phyloP scores from a whole-genome alignment of 2,329 filamentous ascomycete species.

The Aureobasidium sp. region DNA sequence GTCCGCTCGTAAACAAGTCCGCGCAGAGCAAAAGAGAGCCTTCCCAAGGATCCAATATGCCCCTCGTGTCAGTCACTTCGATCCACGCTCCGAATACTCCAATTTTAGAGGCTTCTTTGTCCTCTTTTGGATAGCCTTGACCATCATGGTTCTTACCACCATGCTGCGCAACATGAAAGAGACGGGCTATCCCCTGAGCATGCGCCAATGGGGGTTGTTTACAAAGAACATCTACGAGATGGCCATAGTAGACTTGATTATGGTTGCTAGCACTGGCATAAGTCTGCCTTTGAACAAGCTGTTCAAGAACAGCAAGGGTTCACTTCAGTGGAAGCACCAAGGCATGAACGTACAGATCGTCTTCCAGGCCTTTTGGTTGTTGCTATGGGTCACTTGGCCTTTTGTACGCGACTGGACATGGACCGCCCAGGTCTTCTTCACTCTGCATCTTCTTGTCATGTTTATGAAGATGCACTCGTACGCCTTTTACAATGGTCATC shows the following conservation, averaged over 20 bases:
- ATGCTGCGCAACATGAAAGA: slow-evolving; percentile 90
- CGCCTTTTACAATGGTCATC: slow-evolving; percentile 94
- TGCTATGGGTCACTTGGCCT: slow-evolving; percentile 64
- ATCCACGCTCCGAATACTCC: slow-evolving; percentile 80
- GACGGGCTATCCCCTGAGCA: slow-evolving; percentile 75
- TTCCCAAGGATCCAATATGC: slow-evolving; percentile 93
- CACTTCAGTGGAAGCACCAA: slow-evolving; percentile 62
- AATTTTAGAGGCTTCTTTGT: slow-evolving; percentile 98
- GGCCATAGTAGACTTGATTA: slow-evolving; percentile 70
- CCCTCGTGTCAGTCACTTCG: slow-evolving; percentile 88
- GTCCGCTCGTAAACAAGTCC: slow-evolving; percentile 71
- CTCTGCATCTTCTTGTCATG: slow-evolving; percentile 80
- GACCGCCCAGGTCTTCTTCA: slow-evolving; percentile 94
- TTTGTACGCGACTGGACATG: slow-evolving; percentile 87
- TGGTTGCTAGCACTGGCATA: slow-evolving; percentile 68
- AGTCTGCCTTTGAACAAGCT: slow-evolving; percentile 65
- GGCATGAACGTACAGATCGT: slow-evolving; percentile 79
- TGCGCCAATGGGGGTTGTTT: slow-evolving; percentile 82
- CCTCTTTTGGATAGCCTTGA: slow-evolving; percentile 93
- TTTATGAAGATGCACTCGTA: slow-evolving; percentile 99
- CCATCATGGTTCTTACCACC: slow-evolving; percentile 95
- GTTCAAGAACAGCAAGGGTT: slow-evolving; percentile 48
- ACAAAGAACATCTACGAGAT: slow-evolving; percentile 84
- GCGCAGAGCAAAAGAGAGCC: slow-evolving; percentile 63
- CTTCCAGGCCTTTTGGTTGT: slow-evolving; percentile 71